phyloP scores from a whole-genome alignment of 2,329 filamentous ascomycete species.

The Pyrenophora teres region DNA sequence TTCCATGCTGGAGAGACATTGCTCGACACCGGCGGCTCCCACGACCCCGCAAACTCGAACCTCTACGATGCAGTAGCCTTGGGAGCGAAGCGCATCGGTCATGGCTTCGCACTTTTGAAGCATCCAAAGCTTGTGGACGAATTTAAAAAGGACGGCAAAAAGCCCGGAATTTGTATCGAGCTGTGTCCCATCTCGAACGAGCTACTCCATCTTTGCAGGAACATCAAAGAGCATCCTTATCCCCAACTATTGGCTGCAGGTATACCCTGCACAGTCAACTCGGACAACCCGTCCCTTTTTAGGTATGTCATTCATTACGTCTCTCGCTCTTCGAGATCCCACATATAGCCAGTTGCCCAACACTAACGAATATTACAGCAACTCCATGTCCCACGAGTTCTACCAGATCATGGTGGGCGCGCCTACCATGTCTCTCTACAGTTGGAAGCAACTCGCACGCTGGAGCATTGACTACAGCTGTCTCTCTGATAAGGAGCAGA shows the following conservation, averaged over 20 bases:
- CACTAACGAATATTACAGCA: slow-evolving; percentile 52
- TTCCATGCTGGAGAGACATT: slow-evolving; percentile 80
- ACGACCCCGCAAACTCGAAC: slow-evolving; percentile 64
- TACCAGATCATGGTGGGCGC: slow-evolving; percentile 76
- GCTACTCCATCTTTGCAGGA: slow-evolving; percentile 69
- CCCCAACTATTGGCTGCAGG: slow-evolving; percentile 72
- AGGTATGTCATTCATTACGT: slow-evolving; percentile 50
- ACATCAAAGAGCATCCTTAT: slow-evolving; percentile 68
- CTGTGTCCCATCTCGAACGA: slow-evolving; percentile 80
- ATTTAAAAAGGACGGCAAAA: slow-evolving; percentile 53
- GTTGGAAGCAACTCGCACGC: slow-evolving; percentile 67
- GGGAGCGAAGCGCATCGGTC: slow-evolving; percentile 71
- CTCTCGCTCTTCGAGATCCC: neutral
- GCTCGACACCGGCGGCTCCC: slow-evolving; percentile 64
- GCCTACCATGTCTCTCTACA: slow-evolving; percentile 67
- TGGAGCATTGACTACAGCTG: slow-evolving; percentile 56
- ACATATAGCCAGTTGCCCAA: neutral
- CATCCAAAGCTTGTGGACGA: slow-evolving; percentile 66
- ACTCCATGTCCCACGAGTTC: slow-evolving; percentile 74
- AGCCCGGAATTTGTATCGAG: slow-evolving; percentile 66
- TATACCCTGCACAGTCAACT: slow-evolving; percentile 74
- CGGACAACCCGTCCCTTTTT: slow-evolving; percentile 76
- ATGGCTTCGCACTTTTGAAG: slow-evolving; percentile 71
- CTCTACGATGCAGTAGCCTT: slow-evolving; percentile 70
- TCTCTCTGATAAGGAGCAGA: slow-evolving; percentile 46